A percentile compares a stretch with the other conserved stretches of the same genome.
Conservation (phyloP, 2,329 filamentous ascomycete species). For the Tolypocladium paradoxum region DNA sequence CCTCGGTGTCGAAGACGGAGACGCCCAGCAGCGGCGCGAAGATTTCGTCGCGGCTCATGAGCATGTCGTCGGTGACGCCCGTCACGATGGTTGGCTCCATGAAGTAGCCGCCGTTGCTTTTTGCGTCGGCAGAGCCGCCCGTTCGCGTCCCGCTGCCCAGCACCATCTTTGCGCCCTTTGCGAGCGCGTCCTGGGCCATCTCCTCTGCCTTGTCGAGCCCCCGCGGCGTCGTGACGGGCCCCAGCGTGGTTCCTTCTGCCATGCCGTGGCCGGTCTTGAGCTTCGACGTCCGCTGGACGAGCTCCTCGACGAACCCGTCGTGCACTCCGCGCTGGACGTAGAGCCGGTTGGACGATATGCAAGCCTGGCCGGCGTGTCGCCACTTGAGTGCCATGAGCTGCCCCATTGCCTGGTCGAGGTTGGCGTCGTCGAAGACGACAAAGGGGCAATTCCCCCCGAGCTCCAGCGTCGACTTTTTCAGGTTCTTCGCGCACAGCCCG, state of each 20-base stretch:
- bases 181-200: slow-evolving; percentile 47
- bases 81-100: slow-evolving; percentile 59
- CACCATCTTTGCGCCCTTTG: slow-evolving; percentile 44
- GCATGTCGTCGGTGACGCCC: slow-evolving; percentile 56
- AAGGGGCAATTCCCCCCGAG: slow-evolving; percentile 60
- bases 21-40: slow-evolving; percentile 62
- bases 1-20: slow-evolving; percentile 58
- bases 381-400: slow-evolving; percentile 57
- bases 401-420: slow-evolving; percentile 53
- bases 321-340: slow-evolving; percentile 51
- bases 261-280: slow-evolving; percentile 53
- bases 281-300: slow-evolving; percentile 39
- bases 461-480: slow-evolving; percentile 60
- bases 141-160: slow-evolving; percentile 47
- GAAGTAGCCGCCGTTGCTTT: slow-evolving; percentile 45
- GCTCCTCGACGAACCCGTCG: slow-evolving; percentile 45
- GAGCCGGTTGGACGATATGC: slow-evolving; percentile 52
- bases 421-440: slow-evolving; percentile 58
- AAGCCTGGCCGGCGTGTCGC: slow-evolving; percentile 62
- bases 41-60: slow-evolving; percentile 56
- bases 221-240: slow-evolving; percentile 22
- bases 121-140: slow-evolving; percentile 10
- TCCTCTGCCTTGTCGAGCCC: slow-evolving; percentile 26
- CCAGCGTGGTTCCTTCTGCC: slow-evolving; percentile 22
- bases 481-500: slow-evolving; percentile 44